Evolutionary conservation across 176 grass and related monocot species (phyloP).

Genomic region (Avena atlantica): DNA sequence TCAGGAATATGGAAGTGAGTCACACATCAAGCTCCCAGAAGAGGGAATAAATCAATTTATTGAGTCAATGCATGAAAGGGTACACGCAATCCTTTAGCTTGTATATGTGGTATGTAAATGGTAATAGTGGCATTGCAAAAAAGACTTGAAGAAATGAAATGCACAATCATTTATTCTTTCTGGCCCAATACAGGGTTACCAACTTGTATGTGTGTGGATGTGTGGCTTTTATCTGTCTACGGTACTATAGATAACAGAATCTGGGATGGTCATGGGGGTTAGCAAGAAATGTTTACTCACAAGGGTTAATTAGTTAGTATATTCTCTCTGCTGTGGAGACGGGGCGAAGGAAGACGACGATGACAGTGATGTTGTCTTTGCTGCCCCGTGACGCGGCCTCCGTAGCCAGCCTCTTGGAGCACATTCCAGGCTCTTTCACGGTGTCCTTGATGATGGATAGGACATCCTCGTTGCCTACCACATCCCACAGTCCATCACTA

Average conservation of each 20-base stretch:
- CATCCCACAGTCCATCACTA: constrained; percentile 89
- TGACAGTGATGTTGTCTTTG: constrained; percentile 94
- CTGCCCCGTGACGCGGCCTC: constrained; percentile 80
- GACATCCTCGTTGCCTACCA: constrained; percentile 85
- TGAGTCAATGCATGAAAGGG: neutral
- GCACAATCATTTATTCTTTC: neutral
- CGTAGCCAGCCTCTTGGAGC: constrained; percentile 83
- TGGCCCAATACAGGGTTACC: neutral
- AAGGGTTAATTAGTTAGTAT: constrained; percentile 53
- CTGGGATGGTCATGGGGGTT: neutral
- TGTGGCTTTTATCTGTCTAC: constrained; percentile 4
- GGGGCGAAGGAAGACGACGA: constrained; percentile 86
- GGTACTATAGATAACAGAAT: neutral
- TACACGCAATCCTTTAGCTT: neutral
- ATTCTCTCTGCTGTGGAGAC: constrained; percentile 88
- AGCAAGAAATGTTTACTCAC: neutral
- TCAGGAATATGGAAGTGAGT: neutral
- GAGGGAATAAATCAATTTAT: neutral
- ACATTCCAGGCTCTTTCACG: constrained; percentile 92
- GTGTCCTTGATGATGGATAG: constrained; percentile 95
- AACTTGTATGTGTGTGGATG: constrained; percentile 18
- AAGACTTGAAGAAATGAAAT: neutral
- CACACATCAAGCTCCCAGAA: neutral
- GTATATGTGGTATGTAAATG: neutral
- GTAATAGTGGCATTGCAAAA: neutral